phyloP scores from a whole-genome alignment of 495 filamentous ascomycete species.

The Neurospora intermedia region DNA sequence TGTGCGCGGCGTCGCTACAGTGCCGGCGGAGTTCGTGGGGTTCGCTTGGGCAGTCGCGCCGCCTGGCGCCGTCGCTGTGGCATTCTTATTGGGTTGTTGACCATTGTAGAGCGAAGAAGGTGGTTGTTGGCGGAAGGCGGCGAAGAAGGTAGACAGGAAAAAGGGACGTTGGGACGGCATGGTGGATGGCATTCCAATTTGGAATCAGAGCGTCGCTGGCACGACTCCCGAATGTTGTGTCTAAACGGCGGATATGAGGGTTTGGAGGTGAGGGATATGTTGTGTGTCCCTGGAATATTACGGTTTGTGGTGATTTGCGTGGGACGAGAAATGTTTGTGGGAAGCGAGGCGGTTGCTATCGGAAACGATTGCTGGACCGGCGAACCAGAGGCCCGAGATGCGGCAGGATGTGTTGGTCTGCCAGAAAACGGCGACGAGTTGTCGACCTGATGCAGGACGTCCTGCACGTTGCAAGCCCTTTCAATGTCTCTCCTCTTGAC shows the following conservation, averaged over 20 bases:
- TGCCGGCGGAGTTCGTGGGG: constrained; percentile 2
- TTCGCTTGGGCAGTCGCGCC: constrained; percentile 11
- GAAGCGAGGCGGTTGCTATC: not conserved
- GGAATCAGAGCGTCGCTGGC: not conserved
- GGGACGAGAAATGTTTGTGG: not conserved
- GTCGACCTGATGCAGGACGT: not conserved
- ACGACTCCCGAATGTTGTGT: not conserved
- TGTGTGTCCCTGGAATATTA: not conserved
- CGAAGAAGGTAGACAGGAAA: constrained; percentile 72
- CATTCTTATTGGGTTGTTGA: constrained; percentile 35
- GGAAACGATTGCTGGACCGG: not conserved
- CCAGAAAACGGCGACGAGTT: not conserved
- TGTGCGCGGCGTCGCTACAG: constrained; percentile 19
- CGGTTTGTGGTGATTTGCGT: not conserved
- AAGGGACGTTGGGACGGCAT: constrained; percentile 76
- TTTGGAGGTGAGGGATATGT: not conserved
- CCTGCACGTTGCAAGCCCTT: not conserved
- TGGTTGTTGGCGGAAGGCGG: constrained; percentile 56
- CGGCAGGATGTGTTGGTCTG: not conserved
- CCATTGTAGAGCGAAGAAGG: constrained; percentile 23
- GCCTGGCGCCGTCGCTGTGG: constrained; percentile 16
- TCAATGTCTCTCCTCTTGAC: not conserved
- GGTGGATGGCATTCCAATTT: constrained; percentile 9
- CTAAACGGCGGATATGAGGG: not conserved
- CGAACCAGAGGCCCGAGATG: not conserved